Evolutionary conservation across 2,329 filamentous ascomycete genomes (phyloP), one percentile per base, ranked within the genome.

Genomic region (Talaromyces sp.): DNA sequence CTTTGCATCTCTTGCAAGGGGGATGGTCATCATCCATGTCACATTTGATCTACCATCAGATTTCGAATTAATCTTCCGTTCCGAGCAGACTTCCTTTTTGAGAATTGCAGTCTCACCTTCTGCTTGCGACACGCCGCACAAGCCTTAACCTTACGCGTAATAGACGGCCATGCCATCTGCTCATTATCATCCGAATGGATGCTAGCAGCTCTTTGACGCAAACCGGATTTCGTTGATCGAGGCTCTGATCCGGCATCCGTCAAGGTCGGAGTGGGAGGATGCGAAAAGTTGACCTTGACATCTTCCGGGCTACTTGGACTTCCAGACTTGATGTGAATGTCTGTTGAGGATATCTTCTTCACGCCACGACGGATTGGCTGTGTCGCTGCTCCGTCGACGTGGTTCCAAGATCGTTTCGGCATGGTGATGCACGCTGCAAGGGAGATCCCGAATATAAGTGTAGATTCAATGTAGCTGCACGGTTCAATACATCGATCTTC

Each of bases 61-160:
- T 35, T 37, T 35, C 5, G 50, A 16, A 35, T 52, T 21, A 52
- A n/a, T 33, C 33, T 31, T 35, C 48, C n/a, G 48, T 37, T 23
- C n/a, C 21, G 16, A 37, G 23, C 23, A 7, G 28, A 46, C 37
- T 1, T n/a, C 46, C 28, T 31, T 8, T 54, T 28, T 21, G 2
- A 35, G 25, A 5, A 33, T 28, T 21, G 8, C n/a, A 25, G 23
- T 57, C 63, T 35, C 54, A 81, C 80, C 75, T 82, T 82, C 66
- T 82, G 79, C 66, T 81, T 82, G 42, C 80, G 75, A 69, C 80
- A 82, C 39, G 80, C 77, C 31, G 80, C 80, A 69, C 81, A 83
- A 12, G 81, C 81, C 35, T 76, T 77, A 60, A 76, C 74, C 65
- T 77, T 77, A 56, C 76, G 72, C 42, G 74, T 77, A 42, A 76